Evolutionary conservation across 371 early-diverging fungal species (phyloP), one percentile per base, ranked within the genome.

Genomic region (Mucor piriformis): DNA sequence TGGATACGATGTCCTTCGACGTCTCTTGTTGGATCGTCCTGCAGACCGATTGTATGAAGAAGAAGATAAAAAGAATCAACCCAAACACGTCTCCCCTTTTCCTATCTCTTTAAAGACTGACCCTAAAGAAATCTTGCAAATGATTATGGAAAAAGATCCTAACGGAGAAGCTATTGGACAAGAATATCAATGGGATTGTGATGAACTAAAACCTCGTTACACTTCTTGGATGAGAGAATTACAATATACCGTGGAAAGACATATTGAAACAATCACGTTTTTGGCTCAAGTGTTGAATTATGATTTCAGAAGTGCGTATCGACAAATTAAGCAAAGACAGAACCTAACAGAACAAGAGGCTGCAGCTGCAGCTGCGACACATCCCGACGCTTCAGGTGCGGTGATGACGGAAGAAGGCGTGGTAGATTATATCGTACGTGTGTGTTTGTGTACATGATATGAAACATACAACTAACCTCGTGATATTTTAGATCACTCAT

Each of bases 321-420:
- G 72, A 15, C 81, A 81, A 35, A 61, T 77, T 2, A 68, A 70
- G 25, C 24, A 63, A 15, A 66, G 63, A 42, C 69, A 67, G 15
- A 50, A 53, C 24, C 59, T 54, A 50, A 24, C 42, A 8, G 48
- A 58, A 5, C 57, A 66, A 5, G 63, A 48, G 4, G 7, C 53
- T 7, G 20, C 51, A 15, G 40, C 29, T 43, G 54, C 54, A 40
- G 42, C 54, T n/a, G 53, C 53, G 7, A 24, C 33, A 3, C 35
- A 61, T 4, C 24, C 54, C 2, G 65, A 66, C 3, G 54, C 59
- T 16, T 21, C 57, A 4, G 70, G 68, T 15, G 46, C 65, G 8
- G 78, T 81, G 16, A 81, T 81, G 81, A 74, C 74, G 24, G 81
- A 81, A 54, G 81, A 81, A 61, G 81, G 81, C 4, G 81, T 81